These are phyloP conservation scores for Fusarium hostae DNA, from an alignment of 2,329 filamentous ascomycete genomes.

Conservation along the genomic window DNA sequence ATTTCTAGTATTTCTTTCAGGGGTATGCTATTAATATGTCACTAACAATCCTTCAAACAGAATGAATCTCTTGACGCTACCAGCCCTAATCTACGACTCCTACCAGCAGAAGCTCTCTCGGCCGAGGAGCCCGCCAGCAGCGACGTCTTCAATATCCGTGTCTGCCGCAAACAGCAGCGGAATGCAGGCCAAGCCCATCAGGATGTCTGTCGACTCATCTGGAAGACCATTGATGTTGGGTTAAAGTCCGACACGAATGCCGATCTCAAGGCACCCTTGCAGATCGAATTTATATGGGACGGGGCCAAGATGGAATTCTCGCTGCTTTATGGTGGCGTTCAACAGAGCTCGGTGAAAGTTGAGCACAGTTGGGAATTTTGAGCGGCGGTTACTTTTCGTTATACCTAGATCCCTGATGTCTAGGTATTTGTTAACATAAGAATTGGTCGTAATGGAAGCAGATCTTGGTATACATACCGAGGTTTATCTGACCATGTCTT, in stretches of 20 bases:
- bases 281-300: background rate
- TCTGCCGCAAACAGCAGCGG: background rate
- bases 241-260: fast-evolving
- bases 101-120: background rate
- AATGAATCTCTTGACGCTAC: background rate
- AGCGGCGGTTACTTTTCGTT: background rate
- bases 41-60: background rate
- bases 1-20: fast-evolving
- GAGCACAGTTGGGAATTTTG: background rate
- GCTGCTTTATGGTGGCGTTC: background rate
- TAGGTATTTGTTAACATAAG: background rate
- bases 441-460: background rate
- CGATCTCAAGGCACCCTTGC: fast-evolving
- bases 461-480: background rate
- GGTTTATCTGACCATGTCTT: background rate
- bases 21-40: background rate
- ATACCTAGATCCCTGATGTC: background rate
- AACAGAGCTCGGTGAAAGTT: background rate
- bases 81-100: fast-evolving
- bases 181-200: too few species aligned
- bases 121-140: fast-evolving
- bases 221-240: fast-evolving
- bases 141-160: background rate
- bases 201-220: background rate
- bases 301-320: background rate